phyloP scores from a whole-genome alignment of 202 grass and related monocot genomes.

The Carex sylvatica region DNA sequence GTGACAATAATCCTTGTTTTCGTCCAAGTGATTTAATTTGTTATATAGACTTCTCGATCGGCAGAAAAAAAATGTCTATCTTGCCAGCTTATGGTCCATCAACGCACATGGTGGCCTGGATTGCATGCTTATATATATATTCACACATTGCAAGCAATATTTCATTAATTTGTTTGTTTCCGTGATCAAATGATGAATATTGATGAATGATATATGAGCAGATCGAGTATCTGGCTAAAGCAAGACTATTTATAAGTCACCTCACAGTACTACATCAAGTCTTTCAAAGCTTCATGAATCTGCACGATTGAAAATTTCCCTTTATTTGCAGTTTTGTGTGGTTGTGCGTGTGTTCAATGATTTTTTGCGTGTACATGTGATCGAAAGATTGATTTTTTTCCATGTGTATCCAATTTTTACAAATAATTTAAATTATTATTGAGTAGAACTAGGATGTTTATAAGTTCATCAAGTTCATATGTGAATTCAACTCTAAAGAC shows the following conservation, averaged over 20 bases:
- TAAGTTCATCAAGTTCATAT: no score
- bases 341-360: background rate
- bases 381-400: no score
- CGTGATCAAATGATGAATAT: conserved; percentile 4
- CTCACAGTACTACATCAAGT: background rate
- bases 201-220: background rate
- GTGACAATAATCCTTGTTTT: background rate
- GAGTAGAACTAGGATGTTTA: no score
- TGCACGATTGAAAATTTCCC: background rate
- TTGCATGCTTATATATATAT: conserved; percentile 5
- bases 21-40: background rate
- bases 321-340: background rate
- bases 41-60: background rate
- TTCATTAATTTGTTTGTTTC: conserved; percentile 9
- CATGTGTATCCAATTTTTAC: no score
- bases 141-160: conserved; percentile 10
- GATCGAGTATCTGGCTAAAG: background rate
- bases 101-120: conserved; percentile 13
- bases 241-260: background rate
- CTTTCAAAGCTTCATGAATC: background rate
- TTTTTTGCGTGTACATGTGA: background rate
- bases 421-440: no score
- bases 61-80: no score
- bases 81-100: no score
- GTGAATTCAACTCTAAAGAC: no score